Conservation (phyloP, 148 eudicot genomes). For the Spergularia marina region DNA sequence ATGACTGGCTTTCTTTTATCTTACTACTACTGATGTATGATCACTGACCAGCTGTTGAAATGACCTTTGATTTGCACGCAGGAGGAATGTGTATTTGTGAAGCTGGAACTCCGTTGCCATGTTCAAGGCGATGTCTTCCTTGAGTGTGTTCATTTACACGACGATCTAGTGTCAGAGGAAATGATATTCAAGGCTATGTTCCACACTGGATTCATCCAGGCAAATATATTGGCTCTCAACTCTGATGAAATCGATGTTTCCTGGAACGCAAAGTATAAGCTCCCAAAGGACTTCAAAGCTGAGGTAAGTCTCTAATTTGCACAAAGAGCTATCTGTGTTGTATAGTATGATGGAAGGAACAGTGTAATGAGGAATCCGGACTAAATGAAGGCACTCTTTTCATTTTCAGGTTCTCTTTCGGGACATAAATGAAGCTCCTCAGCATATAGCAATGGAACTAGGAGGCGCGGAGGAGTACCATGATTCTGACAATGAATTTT, state of each 20-base stretch:
- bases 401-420: constrained; percentile 32
- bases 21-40: neutral
- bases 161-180: constrained; percentile 48
- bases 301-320: constrained; percentile 31
- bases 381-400: neutral
- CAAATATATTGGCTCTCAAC: constrained; percentile 41
- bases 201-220: constrained; percentile 55
- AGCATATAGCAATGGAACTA: constrained; percentile 26
- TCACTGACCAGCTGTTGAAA: constrained; percentile 1
- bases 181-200: constrained; percentile 60
- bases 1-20: too few species aligned
- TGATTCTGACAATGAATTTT: constrained; percentile 45
- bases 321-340: neutral
- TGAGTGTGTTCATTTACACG: constrained; percentile 57
- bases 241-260: constrained; percentile 45
- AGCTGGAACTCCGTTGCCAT: constrained; percentile 43
- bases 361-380: neutral
- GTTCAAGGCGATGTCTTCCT: constrained; percentile 65
- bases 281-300: constrained; percentile 49
- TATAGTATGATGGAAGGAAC: neutral
- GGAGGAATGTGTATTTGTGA: constrained; percentile 58
- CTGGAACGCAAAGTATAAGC: constrained; percentile 44
- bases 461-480: constrained; percentile 23
- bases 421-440: constrained; percentile 29
- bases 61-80: constrained; percentile 27